These are phyloP conservation scores for Leishmania tropica DNA, from an alignment of 208 protist species.

Conservation along the genomic window DNA sequence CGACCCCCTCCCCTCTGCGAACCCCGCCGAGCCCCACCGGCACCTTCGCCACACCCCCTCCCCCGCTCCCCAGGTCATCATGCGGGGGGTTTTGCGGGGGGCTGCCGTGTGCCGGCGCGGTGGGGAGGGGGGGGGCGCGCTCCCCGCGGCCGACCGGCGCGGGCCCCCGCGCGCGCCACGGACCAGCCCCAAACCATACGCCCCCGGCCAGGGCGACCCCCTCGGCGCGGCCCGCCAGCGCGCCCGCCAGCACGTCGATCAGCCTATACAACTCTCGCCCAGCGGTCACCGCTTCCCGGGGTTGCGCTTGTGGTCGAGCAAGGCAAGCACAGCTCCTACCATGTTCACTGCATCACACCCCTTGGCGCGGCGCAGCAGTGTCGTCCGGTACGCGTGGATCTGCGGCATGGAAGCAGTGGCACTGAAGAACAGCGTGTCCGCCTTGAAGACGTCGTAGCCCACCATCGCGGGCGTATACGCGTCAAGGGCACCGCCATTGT, in stretches of 20 bases:
- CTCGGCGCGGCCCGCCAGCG: too few species aligned
- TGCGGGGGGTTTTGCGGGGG: too few species aligned
- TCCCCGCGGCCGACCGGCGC: too few species aligned
- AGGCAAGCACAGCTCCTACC: constrained; percentile 35
- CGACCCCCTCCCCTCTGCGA: background rate
- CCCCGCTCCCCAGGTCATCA: too few species aligned
- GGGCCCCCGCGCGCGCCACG: too few species aligned
- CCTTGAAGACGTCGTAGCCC: constrained; percentile 39
- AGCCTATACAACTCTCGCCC: constrained; percentile 33
- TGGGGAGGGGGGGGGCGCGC: too few species aligned
- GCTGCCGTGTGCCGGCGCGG: too few species aligned
- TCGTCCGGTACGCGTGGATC: constrained; percentile 33
- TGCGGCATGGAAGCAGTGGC: constrained; percentile 32
- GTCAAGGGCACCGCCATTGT: constrained; percentile 29
- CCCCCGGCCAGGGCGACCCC: too few species aligned
- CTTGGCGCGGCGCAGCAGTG: constrained; percentile 33
- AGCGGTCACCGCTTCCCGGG: constrained; percentile 36
- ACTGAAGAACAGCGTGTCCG: constrained; percentile 36
- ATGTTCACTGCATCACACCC: constrained; percentile 24
- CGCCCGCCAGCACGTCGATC: constrained; percentile 41
- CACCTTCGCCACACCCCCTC: too few species aligned
- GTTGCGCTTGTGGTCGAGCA: constrained; percentile 27
- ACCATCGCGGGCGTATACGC: constrained; percentile 22
- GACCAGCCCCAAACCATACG: too few species aligned
- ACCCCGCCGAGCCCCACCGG: too few species aligned